These are phyloP conservation scores for Starmerella apicola DNA, from an alignment of 805 yeast genomes.

Conservation along the genomic window DNA sequence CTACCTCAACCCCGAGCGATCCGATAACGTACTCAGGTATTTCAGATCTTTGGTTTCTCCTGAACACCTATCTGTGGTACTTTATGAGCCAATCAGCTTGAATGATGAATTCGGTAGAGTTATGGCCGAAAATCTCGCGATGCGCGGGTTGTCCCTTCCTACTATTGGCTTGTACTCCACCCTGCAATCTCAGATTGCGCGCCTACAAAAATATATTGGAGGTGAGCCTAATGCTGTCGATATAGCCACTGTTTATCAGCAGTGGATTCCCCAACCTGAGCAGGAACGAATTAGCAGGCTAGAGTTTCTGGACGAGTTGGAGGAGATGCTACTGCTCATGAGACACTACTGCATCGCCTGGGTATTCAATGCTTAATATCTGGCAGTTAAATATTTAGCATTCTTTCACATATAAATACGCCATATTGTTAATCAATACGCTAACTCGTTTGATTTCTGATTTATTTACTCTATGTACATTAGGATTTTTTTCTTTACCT, in stretches of 20 bases:
- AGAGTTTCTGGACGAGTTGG: slow-evolving; percentile 64
- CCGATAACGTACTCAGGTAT: slow-evolving; percentile 34
- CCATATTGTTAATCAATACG: too few species aligned
- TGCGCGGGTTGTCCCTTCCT: slow-evolving; percentile 51
- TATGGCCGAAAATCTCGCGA: slow-evolving; percentile 49
- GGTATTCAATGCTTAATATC: slow-evolving; percentile 21
- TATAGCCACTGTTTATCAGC: slow-evolving; percentile 31
- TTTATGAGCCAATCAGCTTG: slow-evolving; percentile 62
- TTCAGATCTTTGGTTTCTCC: slow-evolving; percentile 29
- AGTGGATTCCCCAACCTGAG: slow-evolving; percentile 37
- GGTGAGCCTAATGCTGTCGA: slow-evolving; percentile 30
- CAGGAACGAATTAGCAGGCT: slow-evolving; percentile 36
- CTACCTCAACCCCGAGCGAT: slow-evolving; percentile 43
- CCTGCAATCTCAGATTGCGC: slow-evolving; percentile 29
- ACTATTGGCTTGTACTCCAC: slow-evolving; percentile 44
- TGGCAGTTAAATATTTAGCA: background rate
- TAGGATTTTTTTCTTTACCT: too few species aligned
- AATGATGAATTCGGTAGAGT: slow-evolving; percentile 53
- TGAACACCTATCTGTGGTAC: slow-evolving; percentile 27
- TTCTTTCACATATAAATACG: background rate
- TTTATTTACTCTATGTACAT: background rate
- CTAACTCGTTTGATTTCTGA: background rate
- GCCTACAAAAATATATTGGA: slow-evolving; percentile 26
- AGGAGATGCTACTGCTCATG: slow-evolving; percentile 51
- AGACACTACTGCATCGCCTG: slow-evolving; percentile 45